Conservation (phyloP, 2,329 filamentous ascomycete genomes). For the Mariannaea sp. region DNA sequence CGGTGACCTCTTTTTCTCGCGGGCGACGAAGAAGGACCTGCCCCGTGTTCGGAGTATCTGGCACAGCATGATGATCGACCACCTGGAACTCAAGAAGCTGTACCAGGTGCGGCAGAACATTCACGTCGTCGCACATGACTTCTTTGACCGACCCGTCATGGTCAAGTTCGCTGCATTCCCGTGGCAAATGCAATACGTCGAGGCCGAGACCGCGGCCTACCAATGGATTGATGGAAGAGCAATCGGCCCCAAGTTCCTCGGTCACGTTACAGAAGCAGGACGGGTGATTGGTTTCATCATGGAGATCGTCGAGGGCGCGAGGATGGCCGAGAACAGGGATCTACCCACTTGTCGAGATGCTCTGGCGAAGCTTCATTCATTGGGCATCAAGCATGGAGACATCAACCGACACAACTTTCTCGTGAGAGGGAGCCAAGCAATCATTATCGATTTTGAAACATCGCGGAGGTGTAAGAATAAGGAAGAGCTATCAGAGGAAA, state of each 20-base stretch:
- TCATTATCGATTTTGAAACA: slow-evolving; percentile 41
- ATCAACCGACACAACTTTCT: slow-evolving; percentile 44
- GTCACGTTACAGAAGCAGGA: slow-evolving; percentile 38
- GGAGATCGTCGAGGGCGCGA: slow-evolving; percentile 30
- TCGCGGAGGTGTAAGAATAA: slow-evolving; percentile 3
- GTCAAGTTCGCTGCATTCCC: slow-evolving; percentile 37
- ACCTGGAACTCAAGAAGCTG: slow-evolving; percentile 39
- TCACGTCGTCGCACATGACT: slow-evolving; percentile 31
- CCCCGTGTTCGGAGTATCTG: slow-evolving; percentile 42
- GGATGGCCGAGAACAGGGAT: slow-evolving; percentile 36
- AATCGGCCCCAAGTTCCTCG: slow-evolving; percentile 37
- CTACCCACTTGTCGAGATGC: slow-evolving; percentile 35
- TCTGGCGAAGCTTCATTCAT: slow-evolving; percentile 35
- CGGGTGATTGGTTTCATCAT: slow-evolving; percentile 39
- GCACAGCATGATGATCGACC: slow-evolving; percentile 42
- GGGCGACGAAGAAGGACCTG: slow-evolving; percentile 33
- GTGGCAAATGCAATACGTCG: slow-evolving; percentile 38
- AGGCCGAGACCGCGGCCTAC: slow-evolving; percentile 38
- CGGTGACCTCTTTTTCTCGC: slow-evolving; percentile 38
- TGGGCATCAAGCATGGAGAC: slow-evolving; percentile 42
- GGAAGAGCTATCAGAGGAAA: slow-evolving; percentile 5
- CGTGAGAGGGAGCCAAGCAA: slow-evolving; percentile 32
- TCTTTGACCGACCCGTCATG: slow-evolving; percentile 29
- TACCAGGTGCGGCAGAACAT: slow-evolving; percentile 36
- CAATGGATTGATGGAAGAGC: slow-evolving; percentile 35